A percentile compares a stretch with the other conserved stretches of the same genome.
Conservation (phyloP, 495 filamentous ascomycete genomes). For the Aspergillus sparsus region DNA sequence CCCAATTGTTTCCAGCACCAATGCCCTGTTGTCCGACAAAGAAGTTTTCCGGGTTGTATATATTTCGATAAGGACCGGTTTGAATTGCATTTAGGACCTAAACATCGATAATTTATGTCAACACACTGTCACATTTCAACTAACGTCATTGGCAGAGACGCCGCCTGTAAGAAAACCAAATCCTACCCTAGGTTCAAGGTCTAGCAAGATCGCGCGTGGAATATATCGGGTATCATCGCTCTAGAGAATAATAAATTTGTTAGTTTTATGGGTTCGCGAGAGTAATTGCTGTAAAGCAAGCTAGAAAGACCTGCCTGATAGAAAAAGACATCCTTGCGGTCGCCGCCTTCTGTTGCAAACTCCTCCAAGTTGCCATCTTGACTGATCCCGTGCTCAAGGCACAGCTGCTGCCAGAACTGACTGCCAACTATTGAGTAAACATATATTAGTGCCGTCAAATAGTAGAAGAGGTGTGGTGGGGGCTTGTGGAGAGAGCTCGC, state of each 20-base stretch:
- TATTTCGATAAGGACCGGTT: slow-evolving; percentile 90
- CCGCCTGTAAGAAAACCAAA: background rate
- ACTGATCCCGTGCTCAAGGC: slow-evolving; percentile 95
- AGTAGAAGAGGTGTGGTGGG: background rate
- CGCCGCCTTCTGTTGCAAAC: slow-evolving; percentile 92
- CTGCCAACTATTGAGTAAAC: slow-evolving; percentile 64
- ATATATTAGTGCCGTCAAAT: slow-evolving; percentile 9
- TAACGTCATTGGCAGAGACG: slow-evolving; percentile 9
- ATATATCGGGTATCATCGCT: slow-evolving; percentile 98
- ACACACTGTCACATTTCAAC: slow-evolving; percentile 11
- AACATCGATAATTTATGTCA: slow-evolving; percentile 12
- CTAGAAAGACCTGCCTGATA: slow-evolving; percentile 64
- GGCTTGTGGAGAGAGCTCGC: slow-evolving; percentile 5
- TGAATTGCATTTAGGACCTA: slow-evolving; percentile 91
- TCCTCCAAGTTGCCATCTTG: slow-evolving; percentile 96
- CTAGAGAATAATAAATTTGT: slow-evolving; percentile 33
- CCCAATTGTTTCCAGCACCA: slow-evolving; percentile 98
- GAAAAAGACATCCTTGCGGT: slow-evolving; percentile 99
- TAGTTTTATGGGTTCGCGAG: background rate
- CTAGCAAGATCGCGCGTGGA: slow-evolving; percentile 90
- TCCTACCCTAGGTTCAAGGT: slow-evolving; percentile 85
- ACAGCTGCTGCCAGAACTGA: slow-evolving; percentile 97
- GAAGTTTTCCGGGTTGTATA: slow-evolving; percentile 99
- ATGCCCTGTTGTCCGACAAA: slow-evolving; percentile 88
- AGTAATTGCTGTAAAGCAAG: too few relatives aligned